A percentile compares a stretch with the other conserved stretches of the same genome.
Evolutionary conservation across 345 rosid species (phyloP).

Genomic region (Fremontodendron californicum): DNA sequence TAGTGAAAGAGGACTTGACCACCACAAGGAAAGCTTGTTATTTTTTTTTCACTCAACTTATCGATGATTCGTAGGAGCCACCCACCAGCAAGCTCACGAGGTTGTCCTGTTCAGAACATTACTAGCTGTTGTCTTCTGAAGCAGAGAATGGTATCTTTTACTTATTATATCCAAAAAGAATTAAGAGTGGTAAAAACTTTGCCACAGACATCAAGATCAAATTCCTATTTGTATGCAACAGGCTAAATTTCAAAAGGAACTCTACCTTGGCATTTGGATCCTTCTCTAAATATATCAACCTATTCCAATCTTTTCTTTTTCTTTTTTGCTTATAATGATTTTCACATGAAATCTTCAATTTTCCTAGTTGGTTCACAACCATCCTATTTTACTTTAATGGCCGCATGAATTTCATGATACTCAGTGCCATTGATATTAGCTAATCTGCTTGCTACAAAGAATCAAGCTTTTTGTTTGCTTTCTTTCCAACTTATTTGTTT

Average conservation of each 20-base stretch:
- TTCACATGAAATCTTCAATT: neutral
- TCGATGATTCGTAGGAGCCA: neutral
- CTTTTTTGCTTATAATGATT: neutral
- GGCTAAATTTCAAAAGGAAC: neutral
- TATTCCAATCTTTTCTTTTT: neutral
- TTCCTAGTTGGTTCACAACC: neutral
- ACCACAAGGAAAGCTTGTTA: neutral
- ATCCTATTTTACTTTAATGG: neutral
- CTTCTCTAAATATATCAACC: neutral
- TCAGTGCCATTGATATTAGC: neutral
- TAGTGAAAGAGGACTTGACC: too few relatives aligned
- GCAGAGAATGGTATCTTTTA: neutral
- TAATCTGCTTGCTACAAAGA: neutral
- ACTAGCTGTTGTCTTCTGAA: neutral
- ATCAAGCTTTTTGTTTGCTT: neutral
- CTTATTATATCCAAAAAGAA: too few relatives aligned
- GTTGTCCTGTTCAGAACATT: neutral
- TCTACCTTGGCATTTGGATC: neutral
- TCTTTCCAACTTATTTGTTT: neutral
- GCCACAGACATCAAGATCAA: neutral
- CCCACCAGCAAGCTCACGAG: constrained; percentile 4
- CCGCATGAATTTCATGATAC: neutral
- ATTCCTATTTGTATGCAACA: neutral
- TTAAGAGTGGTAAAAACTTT: neutral
- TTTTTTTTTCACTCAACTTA: neutral